These are phyloP conservation scores for Paraglomus brasilianum DNA, from an alignment of 192 early-diverging fungal species.

Conservation along the genomic window DNA sequence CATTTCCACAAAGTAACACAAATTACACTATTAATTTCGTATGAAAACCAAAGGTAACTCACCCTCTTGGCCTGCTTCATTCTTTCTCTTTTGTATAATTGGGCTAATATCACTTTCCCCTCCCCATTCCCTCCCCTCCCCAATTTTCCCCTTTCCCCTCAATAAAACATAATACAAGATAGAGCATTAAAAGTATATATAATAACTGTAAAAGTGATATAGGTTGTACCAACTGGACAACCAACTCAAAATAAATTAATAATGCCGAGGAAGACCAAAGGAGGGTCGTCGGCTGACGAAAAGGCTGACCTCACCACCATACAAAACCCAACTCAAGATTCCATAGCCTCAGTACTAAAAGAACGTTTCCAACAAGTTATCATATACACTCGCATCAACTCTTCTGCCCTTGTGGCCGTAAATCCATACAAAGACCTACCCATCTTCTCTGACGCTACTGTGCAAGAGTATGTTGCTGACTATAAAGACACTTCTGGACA, in stretches of 20 bases:
- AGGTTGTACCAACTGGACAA: background rate
- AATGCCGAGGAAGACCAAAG: conserved; percentile 22
- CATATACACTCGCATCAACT: conserved; percentile 69
- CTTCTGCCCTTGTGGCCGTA: conserved; percentile 68
- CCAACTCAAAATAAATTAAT: background rate
- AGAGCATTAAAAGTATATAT: background rate
- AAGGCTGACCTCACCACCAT: conserved; percentile 32
- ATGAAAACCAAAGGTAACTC: no score
- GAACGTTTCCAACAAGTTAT: conserved; percentile 55
- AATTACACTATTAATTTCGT: no score
- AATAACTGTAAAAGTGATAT: conserved; percentile 11
- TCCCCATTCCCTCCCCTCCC: background rate
- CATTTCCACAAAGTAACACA: no score
- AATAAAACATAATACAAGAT: background rate
- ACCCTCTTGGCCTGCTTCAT: no score
- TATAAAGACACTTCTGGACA: conserved; percentile 63
- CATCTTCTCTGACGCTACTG: conserved; percentile 55
- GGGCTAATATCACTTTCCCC: background rate
- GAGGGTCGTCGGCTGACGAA: conserved; percentile 18
- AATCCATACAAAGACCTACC: conserved; percentile 59
- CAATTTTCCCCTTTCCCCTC: conserved; percentile 10
- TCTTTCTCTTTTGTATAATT: conserved; percentile 13
- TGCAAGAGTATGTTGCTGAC: conserved; percentile 71
- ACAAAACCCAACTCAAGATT: conserved; percentile 33
- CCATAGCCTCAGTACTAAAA: conserved; percentile 45